phyloP scores from a whole-genome alignment of 306 rosid genomes.

The Castanea mollissima region DNA sequence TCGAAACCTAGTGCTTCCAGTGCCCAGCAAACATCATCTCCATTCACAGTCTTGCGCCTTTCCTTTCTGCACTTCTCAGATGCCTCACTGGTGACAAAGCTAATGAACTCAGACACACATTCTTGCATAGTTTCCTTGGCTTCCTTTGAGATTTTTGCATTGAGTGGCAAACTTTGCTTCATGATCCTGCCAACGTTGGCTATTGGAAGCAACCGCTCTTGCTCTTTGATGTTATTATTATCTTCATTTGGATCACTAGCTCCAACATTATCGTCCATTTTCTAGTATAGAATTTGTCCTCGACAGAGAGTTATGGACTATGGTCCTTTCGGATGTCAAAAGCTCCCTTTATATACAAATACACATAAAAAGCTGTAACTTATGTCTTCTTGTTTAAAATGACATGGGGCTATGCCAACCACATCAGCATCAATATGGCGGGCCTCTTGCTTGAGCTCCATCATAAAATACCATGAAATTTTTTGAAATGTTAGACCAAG shows the following conservation, averaged over 20 bases:
- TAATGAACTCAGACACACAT: slow-evolving; percentile 90
- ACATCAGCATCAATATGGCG: background rate
- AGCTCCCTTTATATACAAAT: background rate
- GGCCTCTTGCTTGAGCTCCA: background rate
- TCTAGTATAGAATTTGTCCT: too few species aligned
- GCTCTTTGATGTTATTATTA: slow-evolving; percentile 57
- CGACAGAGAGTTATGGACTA: background rate
- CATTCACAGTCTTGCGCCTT: slow-evolving; percentile 91
- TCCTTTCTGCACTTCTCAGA: slow-evolving; percentile 93
- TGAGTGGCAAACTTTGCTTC: slow-evolving; percentile 84
- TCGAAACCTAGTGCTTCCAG: slow-evolving; percentile 75
- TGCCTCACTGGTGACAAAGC: slow-evolving; percentile 92
- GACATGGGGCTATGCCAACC: background rate
- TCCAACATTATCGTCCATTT: background rate
- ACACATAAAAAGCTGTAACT: background rate
- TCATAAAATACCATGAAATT: background rate
- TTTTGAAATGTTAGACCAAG: background rate
- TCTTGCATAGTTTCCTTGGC: slow-evolving; percentile 95
- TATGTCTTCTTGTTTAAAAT: too few species aligned
- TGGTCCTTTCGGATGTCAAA: background rate
- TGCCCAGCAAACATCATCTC: slow-evolving; percentile 90
- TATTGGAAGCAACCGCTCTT: slow-evolving; percentile 89
- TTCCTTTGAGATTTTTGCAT: slow-evolving; percentile 88
- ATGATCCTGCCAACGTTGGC: slow-evolving; percentile 92
- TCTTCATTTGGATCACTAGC: slow-evolving; percentile 26